Evolutionary conservation across 495 filamentous ascomycete genomes (phyloP).

Genomic region (Tuber borchii): DNA sequence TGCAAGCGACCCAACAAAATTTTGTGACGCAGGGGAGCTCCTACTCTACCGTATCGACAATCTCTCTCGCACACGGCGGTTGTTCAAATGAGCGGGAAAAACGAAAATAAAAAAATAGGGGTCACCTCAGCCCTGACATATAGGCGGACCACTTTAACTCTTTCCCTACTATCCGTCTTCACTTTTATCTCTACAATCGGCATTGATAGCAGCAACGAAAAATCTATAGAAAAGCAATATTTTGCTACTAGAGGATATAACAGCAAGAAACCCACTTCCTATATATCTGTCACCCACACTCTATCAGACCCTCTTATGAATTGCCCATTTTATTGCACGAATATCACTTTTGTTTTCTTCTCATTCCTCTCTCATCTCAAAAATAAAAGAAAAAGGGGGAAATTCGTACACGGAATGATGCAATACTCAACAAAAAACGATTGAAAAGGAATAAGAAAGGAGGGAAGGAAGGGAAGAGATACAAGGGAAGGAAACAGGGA

Average conservation of each 20-base stretch:
- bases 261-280: neutral
- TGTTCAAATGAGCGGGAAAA: neutral
- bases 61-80: neutral
- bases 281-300: neutral
- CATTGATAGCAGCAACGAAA: neutral
- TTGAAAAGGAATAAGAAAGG: conserved; percentile 18
- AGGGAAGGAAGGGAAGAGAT: conserved; percentile 12
- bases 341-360: neutral
- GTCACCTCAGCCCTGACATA: neutral
- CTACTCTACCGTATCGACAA: neutral
- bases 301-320: neutral
- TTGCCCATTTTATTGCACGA: neutral
- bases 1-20: neutral
- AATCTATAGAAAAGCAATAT: neutral
- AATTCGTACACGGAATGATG: conserved; percentile 16
- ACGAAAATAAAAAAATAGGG: neutral
- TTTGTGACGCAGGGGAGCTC: neutral
- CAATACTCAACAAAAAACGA: conserved; percentile 24
- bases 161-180: neutral
- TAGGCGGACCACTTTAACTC: neutral
- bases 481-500: neutral
- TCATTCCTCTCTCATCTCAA: neutral
- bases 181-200: neutral
- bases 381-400: conserved; percentile 8
- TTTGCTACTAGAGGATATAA: neutral